Base-by-base conservation (phyloP, 2,329 filamentous ascomycete genomes). In the Lomentospora prolificans region DNA sequence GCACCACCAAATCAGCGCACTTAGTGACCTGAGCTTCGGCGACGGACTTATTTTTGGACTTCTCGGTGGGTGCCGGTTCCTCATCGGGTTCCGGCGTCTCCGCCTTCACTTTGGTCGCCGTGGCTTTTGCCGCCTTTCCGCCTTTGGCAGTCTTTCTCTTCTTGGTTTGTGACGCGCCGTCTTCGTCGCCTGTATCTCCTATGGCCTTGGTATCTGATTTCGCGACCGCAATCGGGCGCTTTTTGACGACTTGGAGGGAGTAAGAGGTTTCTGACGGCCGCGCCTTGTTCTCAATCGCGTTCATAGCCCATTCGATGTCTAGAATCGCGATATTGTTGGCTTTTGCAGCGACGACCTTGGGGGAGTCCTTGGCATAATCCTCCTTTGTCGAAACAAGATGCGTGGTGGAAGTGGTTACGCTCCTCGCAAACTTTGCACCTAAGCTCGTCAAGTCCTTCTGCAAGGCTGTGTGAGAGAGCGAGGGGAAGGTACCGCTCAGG, bases 401-500 rank as follows among this genome's bases (percentile, higher is more conserved):
- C 0, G 80, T 84, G 1, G 75, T 79, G 24, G 73, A 67, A 36
- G 72, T 65, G 3, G 74, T 76, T 50, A 85, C 71, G 3, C 71
- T 69, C 59, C 70, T 75, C 24, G 70, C 70, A 30, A 78, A 65
- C 2, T 64, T 64, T 7, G 73, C 82, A 17, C 82, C 82, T 5
- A 82, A 72, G 3, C 66, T 61, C 9, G 64, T 68, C 55, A 82
- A 70, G 50, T 73, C 66, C 22, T 67, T 63, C 58, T 80, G 74
- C 3, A 84, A 66, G 0, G 67, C 65, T 4, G 66, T 66, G 59
- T 87, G 82, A 3, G 74, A 78, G 25, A 72, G 67, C 4, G 72
- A 71, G 1, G 76, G 69, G 60, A 88, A 84, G 4, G 77, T 78
- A 58, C 85, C 85, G 57, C 80, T 84, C 25, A 86, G 65, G 22